A percentile compares a stretch with the other conserved stretches of the same genome.
Evolutionary conservation across 2,329 filamentous ascomycete genomes (phyloP).

Genomic region (Aspergillus brunneoviolaceus): DNA sequence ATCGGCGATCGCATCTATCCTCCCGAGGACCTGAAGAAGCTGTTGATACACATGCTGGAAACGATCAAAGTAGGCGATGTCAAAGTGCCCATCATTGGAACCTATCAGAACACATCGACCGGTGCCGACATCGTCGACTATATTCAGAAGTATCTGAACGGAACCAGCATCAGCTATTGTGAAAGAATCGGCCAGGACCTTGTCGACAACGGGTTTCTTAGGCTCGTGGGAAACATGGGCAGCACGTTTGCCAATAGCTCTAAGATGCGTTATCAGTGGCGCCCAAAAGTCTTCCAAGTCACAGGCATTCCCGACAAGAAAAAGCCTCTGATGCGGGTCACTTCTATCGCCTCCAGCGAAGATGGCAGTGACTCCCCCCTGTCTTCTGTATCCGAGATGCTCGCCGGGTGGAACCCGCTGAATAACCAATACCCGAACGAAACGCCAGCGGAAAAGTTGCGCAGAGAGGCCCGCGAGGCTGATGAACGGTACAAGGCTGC

Average conservation of each 20-base stretch:
- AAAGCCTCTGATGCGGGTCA: slow-evolving; percentile 67
- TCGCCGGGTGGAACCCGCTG: slow-evolving; percentile 88
- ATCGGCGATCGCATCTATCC: slow-evolving; percentile 86
- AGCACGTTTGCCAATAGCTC: slow-evolving; percentile 97
- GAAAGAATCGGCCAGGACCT: slow-evolving; percentile 95
- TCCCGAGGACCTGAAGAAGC: slow-evolving; percentile 85
- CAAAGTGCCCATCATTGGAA: slow-evolving; percentile 93
- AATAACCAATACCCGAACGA: slow-evolving; percentile 92
- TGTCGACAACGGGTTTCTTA: slow-evolving; percentile 78
- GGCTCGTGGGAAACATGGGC: slow-evolving; percentile 89
- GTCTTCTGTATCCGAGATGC: slow-evolving; percentile 80
- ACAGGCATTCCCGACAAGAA: slow-evolving; percentile 89
- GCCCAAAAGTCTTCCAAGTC: slow-evolving; percentile 83
- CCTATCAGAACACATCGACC: slow-evolving; percentile 87
- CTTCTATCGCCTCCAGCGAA: slow-evolving; percentile 65
- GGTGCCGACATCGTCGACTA: slow-evolving; percentile 96
- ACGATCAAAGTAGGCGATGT: slow-evolving; percentile 84
- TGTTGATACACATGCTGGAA: slow-evolving; percentile 80
- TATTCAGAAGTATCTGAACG: slow-evolving; percentile 81
- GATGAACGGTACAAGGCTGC: slow-evolving; percentile 91
- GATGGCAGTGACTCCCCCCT: slow-evolving; percentile 75
- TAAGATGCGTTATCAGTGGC: slow-evolving; percentile 97
- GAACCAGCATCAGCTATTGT: slow-evolving; percentile 81
- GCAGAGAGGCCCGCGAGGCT: slow-evolving; percentile 82
- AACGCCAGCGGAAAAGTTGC: slow-evolving; percentile 79